A percentile compares a stretch with the other conserved stretches of the same genome.
Conservation (phyloP, 192 early-diverging fungal genomes). For the Thamnidium elegans region DNA sequence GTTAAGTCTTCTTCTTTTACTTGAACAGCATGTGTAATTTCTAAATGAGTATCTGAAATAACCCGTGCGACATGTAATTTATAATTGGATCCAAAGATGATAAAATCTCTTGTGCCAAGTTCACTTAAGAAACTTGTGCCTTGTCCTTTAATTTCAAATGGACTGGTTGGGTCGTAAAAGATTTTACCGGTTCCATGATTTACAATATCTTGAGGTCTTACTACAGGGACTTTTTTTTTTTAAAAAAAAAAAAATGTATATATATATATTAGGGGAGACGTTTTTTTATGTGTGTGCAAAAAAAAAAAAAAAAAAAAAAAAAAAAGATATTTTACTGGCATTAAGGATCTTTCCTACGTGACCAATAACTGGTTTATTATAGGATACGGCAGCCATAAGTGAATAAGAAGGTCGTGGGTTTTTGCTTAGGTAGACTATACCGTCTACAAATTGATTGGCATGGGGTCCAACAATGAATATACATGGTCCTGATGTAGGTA, state of each 20-base stretch:
- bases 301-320: background rate
- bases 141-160: conserved; percentile 61
- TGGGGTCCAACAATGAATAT: conserved; percentile 89
- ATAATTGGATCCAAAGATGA: conserved; percentile 54
- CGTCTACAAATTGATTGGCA: conserved; percentile 58
- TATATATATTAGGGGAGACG: background rate
- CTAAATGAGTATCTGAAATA: conserved; percentile 74
- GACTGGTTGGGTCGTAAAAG: conserved; percentile 59
- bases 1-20: background rate
- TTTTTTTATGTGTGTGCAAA: background rate
- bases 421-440: conserved; percentile 22
- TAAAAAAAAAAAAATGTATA: background rate
- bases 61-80: conserved; percentile 70
- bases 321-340: conserved; percentile 26
- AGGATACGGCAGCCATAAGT: conserved; percentile 31
- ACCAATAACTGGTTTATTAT: conserved; percentile 26
- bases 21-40: conserved; percentile 41
- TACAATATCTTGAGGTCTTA: conserved; percentile 87
- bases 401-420: conserved; percentile 26
- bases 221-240: conserved; percentile 76
- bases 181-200: conserved; percentile 69
- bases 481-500: conserved; percentile 84
- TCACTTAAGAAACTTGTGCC: conserved; percentile 71
- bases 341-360: conserved; percentile 28
- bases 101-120: conserved; percentile 58